Percentiles rank a stretch among this genome's conserved stretches.
phyloP scores from a whole-genome alignment of 1,284 basidiomycete species.

The Ceratobasidium sp. region DNA sequence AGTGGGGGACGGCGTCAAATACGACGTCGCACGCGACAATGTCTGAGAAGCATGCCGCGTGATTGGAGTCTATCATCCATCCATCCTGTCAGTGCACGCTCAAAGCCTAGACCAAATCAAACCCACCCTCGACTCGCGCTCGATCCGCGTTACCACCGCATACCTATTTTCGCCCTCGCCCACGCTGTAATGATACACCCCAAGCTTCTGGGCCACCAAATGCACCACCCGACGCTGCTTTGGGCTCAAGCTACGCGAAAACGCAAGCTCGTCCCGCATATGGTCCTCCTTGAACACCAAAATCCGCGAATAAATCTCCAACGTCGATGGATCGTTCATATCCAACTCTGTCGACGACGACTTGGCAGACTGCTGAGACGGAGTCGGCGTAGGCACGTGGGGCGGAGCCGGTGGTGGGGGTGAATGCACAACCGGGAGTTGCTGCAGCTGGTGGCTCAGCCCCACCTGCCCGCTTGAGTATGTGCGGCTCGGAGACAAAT shows the following conservation, averaged over 20 bases:
- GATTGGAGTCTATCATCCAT: constrained; percentile 21
- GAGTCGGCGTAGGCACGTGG: constrained; percentile 61
- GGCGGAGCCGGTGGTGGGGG: constrained; percentile 65
- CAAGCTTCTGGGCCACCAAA: constrained; percentile 94
- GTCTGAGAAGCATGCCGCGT: constrained; percentile 57
- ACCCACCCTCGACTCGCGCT: constrained; percentile 72
- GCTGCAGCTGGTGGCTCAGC: constrained; percentile 59
- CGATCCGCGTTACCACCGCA: constrained; percentile 90
- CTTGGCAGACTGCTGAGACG: constrained; percentile 49
- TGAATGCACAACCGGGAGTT: constrained; percentile 68
- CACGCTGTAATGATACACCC: constrained; percentile 92
- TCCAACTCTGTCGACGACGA: constrained; percentile 76
- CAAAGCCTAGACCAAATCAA: constrained; percentile 36
- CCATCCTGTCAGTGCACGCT: constrained; percentile 27
- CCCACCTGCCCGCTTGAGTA: constrained; percentile 28
- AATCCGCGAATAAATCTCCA: constrained; percentile 97
- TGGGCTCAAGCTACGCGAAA: constrained; percentile 85
- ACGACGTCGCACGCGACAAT: constrained; percentile 77
- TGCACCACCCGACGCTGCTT: constrained; percentile 94
- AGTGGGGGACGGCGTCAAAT: constrained; percentile 66
- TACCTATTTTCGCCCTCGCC: constrained; percentile 93
- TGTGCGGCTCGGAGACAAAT: constrained; percentile 55
- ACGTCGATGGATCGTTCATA: constrained; percentile 92
- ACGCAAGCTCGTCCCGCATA: constrained; percentile 97
- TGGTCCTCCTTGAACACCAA: constrained; percentile 97